A percentile compares a stretch with the other conserved stretches of the same genome.
Conservation (phyloP, 2,329 filamentous ascomycete genomes). For the Exophiala xenobiotica region DNA sequence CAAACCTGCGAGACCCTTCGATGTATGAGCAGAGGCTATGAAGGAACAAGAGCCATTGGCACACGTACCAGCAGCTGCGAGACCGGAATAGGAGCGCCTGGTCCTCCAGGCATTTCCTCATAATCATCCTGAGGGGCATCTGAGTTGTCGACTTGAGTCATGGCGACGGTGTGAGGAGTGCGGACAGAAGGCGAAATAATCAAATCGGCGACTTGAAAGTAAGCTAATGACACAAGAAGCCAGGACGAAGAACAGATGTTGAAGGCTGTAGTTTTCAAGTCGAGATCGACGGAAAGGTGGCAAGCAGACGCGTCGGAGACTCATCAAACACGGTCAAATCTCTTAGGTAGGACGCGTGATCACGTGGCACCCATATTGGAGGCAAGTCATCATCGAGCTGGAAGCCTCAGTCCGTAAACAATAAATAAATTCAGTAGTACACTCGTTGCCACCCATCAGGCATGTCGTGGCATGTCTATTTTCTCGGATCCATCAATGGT, state of each 20-base stretch:
- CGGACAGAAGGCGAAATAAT: background rate
- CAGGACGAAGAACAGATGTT: no score
- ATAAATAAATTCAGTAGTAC: background rate
- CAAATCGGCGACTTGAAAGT: background rate
- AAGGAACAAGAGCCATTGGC: conserved; percentile 3
- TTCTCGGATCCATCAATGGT: background rate
- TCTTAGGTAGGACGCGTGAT: no score
- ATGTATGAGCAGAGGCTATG: conserved; percentile 11
- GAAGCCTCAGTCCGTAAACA: background rate
- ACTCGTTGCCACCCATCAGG: background rate
- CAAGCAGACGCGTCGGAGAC: no score
- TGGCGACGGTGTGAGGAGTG: background rate
- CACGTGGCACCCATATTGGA: no score
- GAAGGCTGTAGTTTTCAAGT: no score
- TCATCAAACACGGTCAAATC: no score
- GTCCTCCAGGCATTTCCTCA: conserved; percentile 71
- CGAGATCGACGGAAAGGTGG: no score
- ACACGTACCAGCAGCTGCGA: conserved; percentile 77
- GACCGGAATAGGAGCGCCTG: conserved; percentile 90
- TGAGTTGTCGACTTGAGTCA: conserved; percentile 28
- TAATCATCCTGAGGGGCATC: conserved; percentile 40
- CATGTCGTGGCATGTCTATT: no score
- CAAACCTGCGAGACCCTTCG: conserved; percentile 79
- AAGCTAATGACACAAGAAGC: no score
- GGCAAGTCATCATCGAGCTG: background rate